Evolutionary conservation across 2,329 filamentous ascomycete genomes (phyloP).

Genomic region (Nectriaceae sp.): DNA sequence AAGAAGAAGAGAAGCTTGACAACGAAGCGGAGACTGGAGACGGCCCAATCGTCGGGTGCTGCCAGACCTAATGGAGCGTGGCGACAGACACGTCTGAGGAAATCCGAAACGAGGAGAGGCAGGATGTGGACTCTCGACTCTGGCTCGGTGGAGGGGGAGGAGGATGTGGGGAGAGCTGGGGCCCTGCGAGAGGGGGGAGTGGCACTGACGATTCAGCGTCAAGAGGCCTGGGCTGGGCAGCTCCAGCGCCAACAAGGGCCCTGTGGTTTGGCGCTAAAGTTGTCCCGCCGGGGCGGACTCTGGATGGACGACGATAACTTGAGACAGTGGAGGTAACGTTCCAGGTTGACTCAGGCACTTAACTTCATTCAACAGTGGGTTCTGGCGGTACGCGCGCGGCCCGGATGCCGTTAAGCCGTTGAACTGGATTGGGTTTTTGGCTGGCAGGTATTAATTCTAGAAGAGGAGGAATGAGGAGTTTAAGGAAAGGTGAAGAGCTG

Average conservation of each 20-base stretch:
- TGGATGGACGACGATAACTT: neutral
- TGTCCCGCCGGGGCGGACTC: neutral
- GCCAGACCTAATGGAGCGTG: constrained; percentile 17
- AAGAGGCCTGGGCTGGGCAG: too few relatives aligned
- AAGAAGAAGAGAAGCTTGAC: constrained; percentile 1
- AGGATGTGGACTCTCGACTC: constrained; percentile 6
- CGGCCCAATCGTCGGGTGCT: constrained; percentile 6
- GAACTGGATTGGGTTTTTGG: too few relatives aligned
- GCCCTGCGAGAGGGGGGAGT: neutral
- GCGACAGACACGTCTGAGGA: constrained; percentile 26
- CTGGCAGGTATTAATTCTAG: too few relatives aligned
- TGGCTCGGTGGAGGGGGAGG: constrained; percentile 5
- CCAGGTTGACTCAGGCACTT: too few relatives aligned
- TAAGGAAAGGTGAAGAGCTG: too few relatives aligned
- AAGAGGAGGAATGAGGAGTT: too few relatives aligned
- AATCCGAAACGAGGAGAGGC: constrained; percentile 22
- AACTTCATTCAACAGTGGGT: too few relatives aligned
- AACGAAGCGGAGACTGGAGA: neutral
- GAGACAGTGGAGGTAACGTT: neutral
- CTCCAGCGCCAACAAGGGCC: neutral
- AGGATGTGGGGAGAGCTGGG: constrained; percentile 9
- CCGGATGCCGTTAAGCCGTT: too few relatives aligned
- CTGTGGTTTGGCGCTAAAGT: neutral
- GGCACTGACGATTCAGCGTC: too few relatives aligned
- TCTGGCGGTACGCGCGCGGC: neutral